Conservation (phyloP, 192 early-diverging fungal genomes). For the Paraglomus brasilianum region DNA sequence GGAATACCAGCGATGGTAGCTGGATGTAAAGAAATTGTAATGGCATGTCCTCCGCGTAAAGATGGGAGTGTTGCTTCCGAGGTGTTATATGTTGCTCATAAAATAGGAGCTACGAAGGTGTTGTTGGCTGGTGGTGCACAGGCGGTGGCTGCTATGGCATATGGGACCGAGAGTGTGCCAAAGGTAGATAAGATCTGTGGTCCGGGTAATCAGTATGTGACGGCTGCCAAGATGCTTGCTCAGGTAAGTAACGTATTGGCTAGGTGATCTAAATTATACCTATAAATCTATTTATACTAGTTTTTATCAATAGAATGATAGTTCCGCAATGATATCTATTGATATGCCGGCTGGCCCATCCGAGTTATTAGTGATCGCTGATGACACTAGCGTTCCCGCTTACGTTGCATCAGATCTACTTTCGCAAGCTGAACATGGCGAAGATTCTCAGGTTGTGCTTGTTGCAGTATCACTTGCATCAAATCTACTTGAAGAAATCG, state of each 20-base stretch:
- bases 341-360: conserved; percentile 99
- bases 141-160: conserved; percentile 98
- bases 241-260: conserved; percentile 51
- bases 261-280: not conserved
- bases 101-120: conserved; percentile 91
- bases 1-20: conserved; percentile 97
- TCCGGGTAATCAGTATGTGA: conserved; percentile 99
- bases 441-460: conserved; percentile 95
- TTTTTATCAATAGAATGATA: conserved; percentile 70
- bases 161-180: conserved; percentile 91
- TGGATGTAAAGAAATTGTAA: conserved; percentile 90
- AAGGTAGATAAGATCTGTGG: conserved; percentile 99
- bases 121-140: conserved; percentile 96
- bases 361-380: conserved; percentile 98
- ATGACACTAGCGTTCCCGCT: conserved; percentile 75
- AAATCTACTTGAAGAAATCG: conserved; percentile 71
- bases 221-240: conserved; percentile 96
- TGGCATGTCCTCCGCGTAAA: conserved; percentile 91
- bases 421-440: conserved; percentile 97
- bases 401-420: conserved; percentile 96
- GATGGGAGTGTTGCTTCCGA: conserved; percentile 94
- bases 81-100: conserved; percentile 96
- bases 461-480: conserved; percentile 74
- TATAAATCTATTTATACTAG: not conserved
- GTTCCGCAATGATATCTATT: conserved; percentile 88